These are phyloP conservation scores for Aureobasidium sp. DNA, from an alignment of 2,329 filamentous ascomycete species.

Conservation along the genomic window DNA sequence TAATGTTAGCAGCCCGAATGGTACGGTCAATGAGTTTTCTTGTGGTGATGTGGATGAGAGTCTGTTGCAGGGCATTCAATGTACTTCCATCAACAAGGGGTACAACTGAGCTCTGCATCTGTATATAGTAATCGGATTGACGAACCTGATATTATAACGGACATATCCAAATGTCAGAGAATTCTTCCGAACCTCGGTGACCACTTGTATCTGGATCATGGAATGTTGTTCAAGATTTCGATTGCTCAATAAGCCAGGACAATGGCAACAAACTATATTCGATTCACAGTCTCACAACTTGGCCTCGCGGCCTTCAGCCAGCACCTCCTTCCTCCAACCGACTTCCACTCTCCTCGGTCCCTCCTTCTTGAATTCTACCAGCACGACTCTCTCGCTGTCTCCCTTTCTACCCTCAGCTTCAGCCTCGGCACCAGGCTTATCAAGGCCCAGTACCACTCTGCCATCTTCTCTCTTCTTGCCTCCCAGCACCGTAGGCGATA, in stretches of 20 bases:
- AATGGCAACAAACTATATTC: background rate
- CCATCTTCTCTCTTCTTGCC: conserved; percentile 40
- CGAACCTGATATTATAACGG: background rate
- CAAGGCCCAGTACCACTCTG: conserved; percentile 46
- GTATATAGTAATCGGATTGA: background rate
- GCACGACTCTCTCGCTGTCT: conserved; percentile 48
- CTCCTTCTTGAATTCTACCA: conserved; percentile 51
- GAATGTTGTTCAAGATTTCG: background rate
- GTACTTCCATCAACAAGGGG: conserved; percentile 15
- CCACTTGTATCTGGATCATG: background rate
- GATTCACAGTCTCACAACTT: background rate
- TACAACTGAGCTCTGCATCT: background rate
- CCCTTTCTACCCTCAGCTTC: conserved; percentile 49
- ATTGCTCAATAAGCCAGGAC: background rate
- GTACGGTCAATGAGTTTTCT: conserved; percentile 24
- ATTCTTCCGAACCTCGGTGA: background rate
- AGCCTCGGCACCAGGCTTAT: conserved; percentile 50
- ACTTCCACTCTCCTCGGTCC: conserved; percentile 52
- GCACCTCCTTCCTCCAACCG: conserved; percentile 35
- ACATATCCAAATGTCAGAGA: background rate
- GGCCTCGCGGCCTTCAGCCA: conserved; percentile 46
- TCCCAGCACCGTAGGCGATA: conserved; percentile 34
- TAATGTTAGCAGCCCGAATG: conserved; percentile 23
- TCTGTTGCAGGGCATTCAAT: conserved; percentile 26
- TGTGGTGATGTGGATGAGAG: conserved; percentile 28